Evolutionary conservation across 495 filamentous ascomycete genomes (phyloP).

Genomic region (Astrothelium macrocarpum): DNA sequence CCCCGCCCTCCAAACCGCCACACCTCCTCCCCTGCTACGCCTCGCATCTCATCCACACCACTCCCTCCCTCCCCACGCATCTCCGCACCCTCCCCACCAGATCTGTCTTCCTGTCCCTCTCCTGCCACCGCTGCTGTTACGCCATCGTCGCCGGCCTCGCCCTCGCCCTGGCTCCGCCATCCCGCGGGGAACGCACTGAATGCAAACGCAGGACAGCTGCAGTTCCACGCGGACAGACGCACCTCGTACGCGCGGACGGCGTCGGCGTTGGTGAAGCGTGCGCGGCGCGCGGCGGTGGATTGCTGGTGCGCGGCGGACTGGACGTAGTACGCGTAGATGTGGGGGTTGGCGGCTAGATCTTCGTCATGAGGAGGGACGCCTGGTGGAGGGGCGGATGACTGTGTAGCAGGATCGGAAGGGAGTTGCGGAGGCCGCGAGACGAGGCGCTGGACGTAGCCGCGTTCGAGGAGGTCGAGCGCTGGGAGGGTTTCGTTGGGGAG

Average conservation of each 20-base stretch:
- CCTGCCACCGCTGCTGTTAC: neutral
- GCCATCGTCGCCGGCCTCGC: neutral
- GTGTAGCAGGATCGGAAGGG: constrained; percentile 4
- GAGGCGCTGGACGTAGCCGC: constrained; percentile 50
- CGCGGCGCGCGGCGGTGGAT: constrained; percentile 22
- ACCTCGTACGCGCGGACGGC: constrained; percentile 52
- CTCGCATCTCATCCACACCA: constrained; percentile 8
- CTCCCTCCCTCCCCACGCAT: no score
- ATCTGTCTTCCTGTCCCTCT: no score
- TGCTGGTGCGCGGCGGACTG: constrained; percentile 28
- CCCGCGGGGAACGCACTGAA: constrained; percentile 51
- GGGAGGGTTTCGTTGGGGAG: constrained; percentile 56
- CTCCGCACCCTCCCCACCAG: no score
- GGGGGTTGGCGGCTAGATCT: no score
- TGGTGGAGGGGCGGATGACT: no score
- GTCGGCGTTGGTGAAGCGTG: constrained; percentile 19
- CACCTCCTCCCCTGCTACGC: constrained; percentile 5
- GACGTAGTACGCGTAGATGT: constrained; percentile 33
- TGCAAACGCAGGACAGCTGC: constrained; percentile 74
- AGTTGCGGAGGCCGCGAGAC: neutral
- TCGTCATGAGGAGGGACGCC: no score
- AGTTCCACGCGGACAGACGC: constrained; percentile 71
- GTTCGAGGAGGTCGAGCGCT: constrained; percentile 74
- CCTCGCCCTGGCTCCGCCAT: neutral
- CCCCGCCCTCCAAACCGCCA: constrained; percentile 46